These are phyloP conservation scores for Madurella mycetomatis DNA, from an alignment of 2,329 filamentous ascomycete genomes.

Conservation along the genomic window DNA sequence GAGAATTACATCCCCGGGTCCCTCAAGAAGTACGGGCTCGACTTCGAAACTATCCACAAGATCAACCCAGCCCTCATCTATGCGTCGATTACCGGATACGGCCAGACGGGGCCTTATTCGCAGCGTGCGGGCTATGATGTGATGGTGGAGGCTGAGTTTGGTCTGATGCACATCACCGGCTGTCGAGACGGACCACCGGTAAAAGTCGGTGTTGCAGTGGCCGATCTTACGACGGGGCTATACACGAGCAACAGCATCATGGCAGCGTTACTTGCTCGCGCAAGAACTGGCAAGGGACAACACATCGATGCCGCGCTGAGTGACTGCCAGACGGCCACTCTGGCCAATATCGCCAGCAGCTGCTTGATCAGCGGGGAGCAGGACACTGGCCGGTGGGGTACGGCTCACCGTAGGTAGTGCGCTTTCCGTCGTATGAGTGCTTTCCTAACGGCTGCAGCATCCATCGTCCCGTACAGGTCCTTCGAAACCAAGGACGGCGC, in stretches of 20 bases:
- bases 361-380: constrained; percentile 82
- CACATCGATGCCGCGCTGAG: constrained; percentile 88
- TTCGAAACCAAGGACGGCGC: constrained; percentile 71
- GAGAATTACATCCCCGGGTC: constrained; percentile 94
- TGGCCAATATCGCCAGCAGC: constrained; percentile 94
- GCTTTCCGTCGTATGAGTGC: not conserved
- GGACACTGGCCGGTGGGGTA: constrained; percentile 90
- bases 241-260: constrained; percentile 96
- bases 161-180: constrained; percentile 97
- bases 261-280: constrained; percentile 78
- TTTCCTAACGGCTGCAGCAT: constrained; percentile 53
- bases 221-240: constrained; percentile 88
- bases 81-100: constrained; percentile 94
- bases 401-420: constrained; percentile 72
- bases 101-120: constrained; percentile 88
- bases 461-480: constrained; percentile 90
- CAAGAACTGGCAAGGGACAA: constrained; percentile 73
- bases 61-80: constrained; percentile 89
- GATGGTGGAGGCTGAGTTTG: constrained; percentile 98
- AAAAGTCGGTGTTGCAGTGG: constrained; percentile 96
- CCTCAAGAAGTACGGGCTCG: constrained; percentile 84
- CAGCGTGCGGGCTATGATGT: constrained; percentile 93
- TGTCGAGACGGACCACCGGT: constrained; percentile 82
- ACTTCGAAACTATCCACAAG: constrained; percentile 73
- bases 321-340: constrained; percentile 89